Evolutionary conservation across 805 yeast species (phyloP), one percentile per base, ranked within the genome.

Genomic region (Yamadazyma paraphyllophila): DNA sequence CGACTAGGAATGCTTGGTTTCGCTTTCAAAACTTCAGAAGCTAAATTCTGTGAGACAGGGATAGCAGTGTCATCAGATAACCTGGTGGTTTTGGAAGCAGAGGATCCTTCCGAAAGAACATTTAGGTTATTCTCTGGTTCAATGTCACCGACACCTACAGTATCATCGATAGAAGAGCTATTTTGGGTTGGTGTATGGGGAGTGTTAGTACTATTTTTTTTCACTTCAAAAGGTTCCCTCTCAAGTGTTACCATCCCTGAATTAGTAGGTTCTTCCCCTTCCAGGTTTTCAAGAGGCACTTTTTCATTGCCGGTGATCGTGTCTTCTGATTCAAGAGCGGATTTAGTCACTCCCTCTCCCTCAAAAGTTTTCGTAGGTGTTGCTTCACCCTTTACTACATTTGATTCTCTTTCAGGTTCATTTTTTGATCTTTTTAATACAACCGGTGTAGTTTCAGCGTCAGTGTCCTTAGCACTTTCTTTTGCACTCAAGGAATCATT

Each of bases 381-480:
- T 7, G 33, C 24, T 2, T 13, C 35, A 11, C 15, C 16, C 13
- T 16, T 6, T 2, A 13, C 9, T 17, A 14, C 26, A 16, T 7
- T 9, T 10, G 38, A 13, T 12, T 32, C 25, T 15, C 13, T 14
- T 12, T 14, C 15, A 3, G 4, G 9, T 13, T 10, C 39, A 10
- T 8, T 34, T 34, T 41, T 9, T n/a, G 8, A 36, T n/a, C 35
- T 27, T 15, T 10, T 34, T 3, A 40, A 37, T 17, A 29, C 15
- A 11, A 29, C 8, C 11, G 40, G 36, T 2, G 11, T 13, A 2
- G n/a, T 6, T 17, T 42, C 45, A 12, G 14, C 44, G 16, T 41
- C 44, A 9, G 44, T 33, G 16, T 46, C 49, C n/a, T 27, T 27
- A 5, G 44, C 45, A 34, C 46, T 37, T 32, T 48, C 49, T 13